Conservation (phyloP, 495 filamentous ascomycete genomes). For the Bacidia gigantensis region DNA sequence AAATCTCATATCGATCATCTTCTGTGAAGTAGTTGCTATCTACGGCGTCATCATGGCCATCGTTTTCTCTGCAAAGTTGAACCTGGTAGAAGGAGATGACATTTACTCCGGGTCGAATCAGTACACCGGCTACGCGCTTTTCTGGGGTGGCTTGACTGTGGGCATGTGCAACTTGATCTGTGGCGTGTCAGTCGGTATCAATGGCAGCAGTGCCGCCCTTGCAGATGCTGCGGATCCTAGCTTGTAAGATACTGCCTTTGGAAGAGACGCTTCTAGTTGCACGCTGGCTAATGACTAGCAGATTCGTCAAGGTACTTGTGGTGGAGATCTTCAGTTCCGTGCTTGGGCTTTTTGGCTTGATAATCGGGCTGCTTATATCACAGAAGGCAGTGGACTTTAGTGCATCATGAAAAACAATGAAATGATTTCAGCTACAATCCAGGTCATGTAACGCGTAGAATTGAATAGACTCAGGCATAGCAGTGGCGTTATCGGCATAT, state of each 20-base stretch:
- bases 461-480: neutral
- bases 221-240: constrained; percentile 90
- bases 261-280: neutral
- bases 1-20: constrained; percentile 99
- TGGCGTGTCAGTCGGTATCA: constrained; percentile 94
- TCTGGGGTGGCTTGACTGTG: constrained; percentile 90
- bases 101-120: constrained; percentile 56
- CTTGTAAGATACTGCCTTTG: constrained; percentile 45
- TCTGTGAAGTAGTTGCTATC: constrained; percentile 99
- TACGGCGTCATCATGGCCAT: constrained; percentile 99
- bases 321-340: constrained; percentile 99
- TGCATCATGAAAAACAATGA: neutral
- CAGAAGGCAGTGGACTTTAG: constrained; percentile 66
- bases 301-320: constrained; percentile 97
- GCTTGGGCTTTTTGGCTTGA: constrained; percentile 92
- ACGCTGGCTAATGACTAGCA: constrained; percentile 29
- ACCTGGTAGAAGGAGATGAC: constrained; percentile 34
- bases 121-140: constrained; percentile 92
- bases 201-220: constrained; percentile 88
- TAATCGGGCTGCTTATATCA: constrained; percentile 79
- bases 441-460: neutral
- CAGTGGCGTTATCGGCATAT: neutral
- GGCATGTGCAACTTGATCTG: constrained; percentile 92
- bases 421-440: neutral
- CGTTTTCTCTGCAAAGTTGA: constrained; percentile 82